These are phyloP conservation scores for Cyanidiococcus yangmingshanensis DNA, from an alignment of 23 red algal genomes.

Conservation along the genomic window DNA sequence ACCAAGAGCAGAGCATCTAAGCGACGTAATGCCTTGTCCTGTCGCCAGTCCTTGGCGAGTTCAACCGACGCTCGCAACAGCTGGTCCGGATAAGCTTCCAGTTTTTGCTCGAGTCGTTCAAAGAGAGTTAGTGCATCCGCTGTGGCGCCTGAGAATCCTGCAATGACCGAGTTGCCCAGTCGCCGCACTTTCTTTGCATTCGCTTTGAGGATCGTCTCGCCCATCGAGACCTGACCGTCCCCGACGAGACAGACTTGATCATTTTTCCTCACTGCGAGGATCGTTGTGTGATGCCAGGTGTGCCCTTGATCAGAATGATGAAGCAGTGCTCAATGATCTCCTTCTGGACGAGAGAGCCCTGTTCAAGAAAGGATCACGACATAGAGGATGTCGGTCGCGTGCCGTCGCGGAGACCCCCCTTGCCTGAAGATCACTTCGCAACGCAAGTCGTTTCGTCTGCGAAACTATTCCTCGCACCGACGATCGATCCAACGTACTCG, in stretches of 20 bases:
- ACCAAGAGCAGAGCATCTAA: conserved; percentile 67
- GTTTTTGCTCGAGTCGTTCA: conserved; percentile 72
- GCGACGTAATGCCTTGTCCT: conserved; percentile 61
- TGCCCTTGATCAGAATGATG: too few relatives aligned
- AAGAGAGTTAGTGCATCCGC: conserved; percentile 74
- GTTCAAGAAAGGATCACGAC: too few relatives aligned
- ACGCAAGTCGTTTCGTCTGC: too few relatives aligned
- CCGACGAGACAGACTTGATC: conserved; percentile 53
- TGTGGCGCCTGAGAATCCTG: conserved; percentile 75
- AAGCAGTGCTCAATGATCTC: too few relatives aligned
- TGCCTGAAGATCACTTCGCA: too few relatives aligned
- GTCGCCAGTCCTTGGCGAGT: conserved; percentile 77
- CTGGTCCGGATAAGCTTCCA: conserved; percentile 76
- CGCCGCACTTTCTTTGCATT: conserved; percentile 79
- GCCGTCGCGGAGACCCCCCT: too few relatives aligned
- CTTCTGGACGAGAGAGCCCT: too few relatives aligned
- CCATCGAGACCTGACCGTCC: conserved; percentile 71
- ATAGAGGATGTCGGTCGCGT: too few relatives aligned
- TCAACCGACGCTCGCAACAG: conserved; percentile 65
- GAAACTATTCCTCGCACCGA: too few relatives aligned
- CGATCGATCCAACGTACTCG: too few relatives aligned
- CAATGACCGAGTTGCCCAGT: conserved; percentile 49
- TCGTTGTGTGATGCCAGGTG: conserved; percentile 38
- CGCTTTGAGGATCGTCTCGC: conserved; percentile 53
- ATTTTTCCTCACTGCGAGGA: conserved; percentile 53